Percentiles rank a stretch among this genome's conserved stretches.
phyloP scores from a whole-genome alignment of 495 filamentous ascomycete genomes.

The Penicillium angulare region DNA sequence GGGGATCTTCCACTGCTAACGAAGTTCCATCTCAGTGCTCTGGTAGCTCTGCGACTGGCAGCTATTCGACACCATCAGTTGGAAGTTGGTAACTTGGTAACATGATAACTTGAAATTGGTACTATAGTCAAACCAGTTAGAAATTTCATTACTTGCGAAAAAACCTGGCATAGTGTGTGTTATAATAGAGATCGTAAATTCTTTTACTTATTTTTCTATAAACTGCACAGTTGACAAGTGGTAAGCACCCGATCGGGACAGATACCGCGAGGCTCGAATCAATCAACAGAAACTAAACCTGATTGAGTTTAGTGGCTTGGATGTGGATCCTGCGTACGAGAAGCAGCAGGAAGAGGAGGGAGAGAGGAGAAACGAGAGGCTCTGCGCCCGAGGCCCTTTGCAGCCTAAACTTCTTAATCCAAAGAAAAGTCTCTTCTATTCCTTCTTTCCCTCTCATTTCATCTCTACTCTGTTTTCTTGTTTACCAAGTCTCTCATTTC shows the following conservation, averaged over 20 bases:
- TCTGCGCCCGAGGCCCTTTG: not conserved
- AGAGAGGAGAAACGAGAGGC: not conserved
- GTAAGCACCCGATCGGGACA: not conserved
- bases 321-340: not conserved
- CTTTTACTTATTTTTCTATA: no score
- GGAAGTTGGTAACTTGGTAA: slow-evolving; percentile 8
- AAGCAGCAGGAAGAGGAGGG: not conserved
- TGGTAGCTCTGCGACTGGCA: slow-evolving; percentile 10
- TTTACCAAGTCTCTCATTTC: no score
- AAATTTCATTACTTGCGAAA: no score
- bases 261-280: not conserved
- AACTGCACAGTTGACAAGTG: no score
- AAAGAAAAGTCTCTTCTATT: not conserved
- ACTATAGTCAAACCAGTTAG: not conserved
- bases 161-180: no score
- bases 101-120: not conserved
- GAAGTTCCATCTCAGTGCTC: slow-evolving; percentile 11
- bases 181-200: no score
- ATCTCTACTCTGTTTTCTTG: not conserved
- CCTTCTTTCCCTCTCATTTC: not conserved
- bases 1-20: slow-evolving; percentile 12
- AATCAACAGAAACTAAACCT: not conserved
- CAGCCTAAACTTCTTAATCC: not conserved
- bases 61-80: slow-evolving; percentile 10
- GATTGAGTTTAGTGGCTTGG: not conserved